Conservation (phyloP, 441 rosid species). For the Macaranga tanarius region DNA sequence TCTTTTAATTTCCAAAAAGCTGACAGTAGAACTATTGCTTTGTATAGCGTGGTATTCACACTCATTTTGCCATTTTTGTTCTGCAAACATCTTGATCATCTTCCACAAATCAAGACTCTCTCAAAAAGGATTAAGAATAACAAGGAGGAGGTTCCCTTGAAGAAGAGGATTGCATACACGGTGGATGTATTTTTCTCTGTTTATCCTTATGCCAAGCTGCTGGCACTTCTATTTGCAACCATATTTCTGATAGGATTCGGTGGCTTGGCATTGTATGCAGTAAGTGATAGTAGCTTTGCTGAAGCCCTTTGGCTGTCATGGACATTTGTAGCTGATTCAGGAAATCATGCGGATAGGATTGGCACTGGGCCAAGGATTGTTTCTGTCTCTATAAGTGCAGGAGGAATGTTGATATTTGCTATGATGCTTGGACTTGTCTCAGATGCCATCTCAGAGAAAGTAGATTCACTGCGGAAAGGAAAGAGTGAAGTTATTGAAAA, state of each 20-base stretch:
- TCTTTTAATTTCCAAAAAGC: slow-evolving; percentile 37
- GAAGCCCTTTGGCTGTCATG: slow-evolving; percentile 95
- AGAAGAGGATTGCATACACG: slow-evolving; percentile 85
- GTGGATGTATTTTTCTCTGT: slow-evolving; percentile 89
- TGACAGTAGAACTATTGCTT: slow-evolving; percentile 61
- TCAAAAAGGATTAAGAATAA: slow-evolving; percentile 45
- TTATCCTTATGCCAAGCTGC: slow-evolving; percentile 88
- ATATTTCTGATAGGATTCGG: slow-evolving; percentile 78
- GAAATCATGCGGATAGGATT: slow-evolving; percentile 81
- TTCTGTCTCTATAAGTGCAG: slow-evolving; percentile 83
- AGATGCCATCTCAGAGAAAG: slow-evolving; percentile 94
- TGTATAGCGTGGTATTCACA: slow-evolving; percentile 52
- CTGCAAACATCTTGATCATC: slow-evolving; percentile 67
- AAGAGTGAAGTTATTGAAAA: slow-evolving; percentile 94
- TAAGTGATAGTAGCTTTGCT: slow-evolving; percentile 71
- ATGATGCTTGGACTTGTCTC: slow-evolving; percentile 97
- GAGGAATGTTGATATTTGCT: slow-evolving; percentile 94
- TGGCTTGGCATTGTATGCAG: slow-evolving; percentile 79
- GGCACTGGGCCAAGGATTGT: slow-evolving; percentile 83
- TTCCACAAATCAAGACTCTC: slow-evolving; percentile 55
- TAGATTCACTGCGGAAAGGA: slow-evolving; percentile 86
- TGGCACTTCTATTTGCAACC: slow-evolving; percentile 88
- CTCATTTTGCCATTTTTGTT: slow-evolving; percentile 60
- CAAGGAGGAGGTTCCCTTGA: slow-evolving; percentile 77
- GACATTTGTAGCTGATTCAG: slow-evolving; percentile 93